Conservation (phyloP, 495 filamentous ascomycete genomes). For the Xylaria acuta region DNA sequence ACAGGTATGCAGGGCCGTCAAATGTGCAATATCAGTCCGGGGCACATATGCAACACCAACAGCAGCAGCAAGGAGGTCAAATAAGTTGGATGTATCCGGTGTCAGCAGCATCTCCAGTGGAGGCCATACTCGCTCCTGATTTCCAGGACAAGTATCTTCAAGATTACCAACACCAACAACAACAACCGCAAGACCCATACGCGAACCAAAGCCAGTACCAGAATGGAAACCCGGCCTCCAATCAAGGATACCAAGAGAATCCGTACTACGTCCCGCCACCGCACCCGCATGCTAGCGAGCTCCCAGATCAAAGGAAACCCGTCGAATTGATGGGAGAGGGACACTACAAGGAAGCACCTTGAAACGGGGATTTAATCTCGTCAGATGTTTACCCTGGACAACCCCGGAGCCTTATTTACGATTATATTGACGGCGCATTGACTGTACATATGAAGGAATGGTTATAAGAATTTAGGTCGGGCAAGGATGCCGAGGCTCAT, state of each 20-base stretch:
- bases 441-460: not conserved
- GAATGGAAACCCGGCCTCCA: not conserved
- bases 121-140: not conserved
- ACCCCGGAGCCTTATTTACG: not conserved
- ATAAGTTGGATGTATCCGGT: slow-evolving; percentile 15
- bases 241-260: slow-evolving; percentile 1
- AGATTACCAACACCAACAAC: slow-evolving; percentile 15
- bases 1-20: slow-evolving; percentile 22
- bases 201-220: not conserved
- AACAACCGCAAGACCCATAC: not conserved
- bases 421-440: slow-evolving; percentile 1
- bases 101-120: not conserved
- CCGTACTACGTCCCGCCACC: slow-evolving; percentile 19
- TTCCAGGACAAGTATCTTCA: slow-evolving; percentile 14
- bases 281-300: slow-evolving; percentile 14
- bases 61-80: not conserved
- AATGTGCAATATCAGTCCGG: slow-evolving; percentile 28
- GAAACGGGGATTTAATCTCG: not conserved
- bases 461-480: not conserved
- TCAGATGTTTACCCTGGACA: not conserved
- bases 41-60: slow-evolving; percentile 16
- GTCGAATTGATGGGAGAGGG: slow-evolving; percentile 38
- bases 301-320: slow-evolving; percentile 30
- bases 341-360: slow-evolving; percentile 36
- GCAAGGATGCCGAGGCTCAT: not conserved